Percentiles rank a stretch among this genome's conserved stretches.
phyloP scores from a whole-genome alignment of 805 yeast genomes.

The Lipomyces orientalis region DNA sequence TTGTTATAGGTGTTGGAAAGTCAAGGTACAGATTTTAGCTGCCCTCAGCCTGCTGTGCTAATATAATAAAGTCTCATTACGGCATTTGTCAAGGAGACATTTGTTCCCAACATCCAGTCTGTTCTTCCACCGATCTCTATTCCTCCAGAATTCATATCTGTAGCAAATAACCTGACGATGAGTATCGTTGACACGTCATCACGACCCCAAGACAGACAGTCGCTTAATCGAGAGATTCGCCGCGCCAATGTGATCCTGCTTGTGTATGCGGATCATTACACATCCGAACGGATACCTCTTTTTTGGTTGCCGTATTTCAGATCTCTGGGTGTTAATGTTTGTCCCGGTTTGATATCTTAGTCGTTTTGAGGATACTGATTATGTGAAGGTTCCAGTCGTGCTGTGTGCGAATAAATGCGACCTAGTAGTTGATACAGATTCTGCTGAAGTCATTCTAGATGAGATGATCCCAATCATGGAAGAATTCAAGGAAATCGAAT shows the following conservation, averaged over 20 bases:
- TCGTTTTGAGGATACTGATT: background rate
- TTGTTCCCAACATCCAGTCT: conserved; percentile 75
- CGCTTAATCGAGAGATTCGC: conserved; percentile 73
- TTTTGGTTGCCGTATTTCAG: conserved; percentile 96
- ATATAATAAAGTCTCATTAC: conserved; percentile 62
- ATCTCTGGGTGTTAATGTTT: conserved; percentile 81
- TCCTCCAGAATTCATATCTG: conserved; percentile 70
- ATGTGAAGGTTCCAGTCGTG: conserved; percentile 72
- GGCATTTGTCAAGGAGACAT: conserved; percentile 76
- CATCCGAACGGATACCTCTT: conserved; percentile 87
- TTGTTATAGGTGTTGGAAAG: conserved; percentile 37
- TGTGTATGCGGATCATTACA: conserved; percentile 92
- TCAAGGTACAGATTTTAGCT: conserved; percentile 28
- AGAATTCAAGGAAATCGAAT: conserved; percentile 92
- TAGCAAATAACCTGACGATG: conserved; percentile 63
- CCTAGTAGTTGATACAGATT: conserved; percentile 49
- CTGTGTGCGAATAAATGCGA: conserved; percentile 85
- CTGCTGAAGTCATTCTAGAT: conserved; percentile 62
- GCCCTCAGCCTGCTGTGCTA: background rate
- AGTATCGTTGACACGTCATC: conserved; percentile 81
- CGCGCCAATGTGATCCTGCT: conserved; percentile 91
- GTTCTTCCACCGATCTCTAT: conserved; percentile 84
- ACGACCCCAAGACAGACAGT: conserved; percentile 59
- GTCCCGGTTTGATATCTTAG: background rate
- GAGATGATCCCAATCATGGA: conserved; percentile 85